Percentiles rank a stretch among this genome's conserved stretches.
Evolutionary conservation across 2,329 filamentous ascomycete species (phyloP).

Genomic region (Exophiala sideris): DNA sequence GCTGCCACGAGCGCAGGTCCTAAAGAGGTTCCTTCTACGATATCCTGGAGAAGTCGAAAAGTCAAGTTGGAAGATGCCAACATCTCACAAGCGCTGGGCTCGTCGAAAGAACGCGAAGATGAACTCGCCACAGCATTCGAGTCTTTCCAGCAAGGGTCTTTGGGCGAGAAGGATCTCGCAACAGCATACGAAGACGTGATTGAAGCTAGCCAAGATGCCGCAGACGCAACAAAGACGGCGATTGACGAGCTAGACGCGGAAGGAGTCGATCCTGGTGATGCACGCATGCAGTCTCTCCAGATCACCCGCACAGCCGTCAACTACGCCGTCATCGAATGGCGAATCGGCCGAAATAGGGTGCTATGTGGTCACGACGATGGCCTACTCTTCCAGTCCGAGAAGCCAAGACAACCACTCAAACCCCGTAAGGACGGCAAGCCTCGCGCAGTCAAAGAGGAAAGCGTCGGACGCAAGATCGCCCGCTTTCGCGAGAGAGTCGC

Average conservation of each 20-base stretch:
- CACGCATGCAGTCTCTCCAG: constrained; percentile 85
- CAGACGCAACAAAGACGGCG: constrained; percentile 86
- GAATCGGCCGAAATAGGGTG: constrained; percentile 87
- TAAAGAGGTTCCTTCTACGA: constrained; percentile 62
- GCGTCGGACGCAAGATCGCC: constrained; percentile 70
- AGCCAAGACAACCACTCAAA: constrained; percentile 51
- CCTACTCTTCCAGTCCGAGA: constrained; percentile 51
- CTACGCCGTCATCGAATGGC: constrained; percentile 90
- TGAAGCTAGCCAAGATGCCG: constrained; percentile 85
- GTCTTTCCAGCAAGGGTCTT: constrained; percentile 12
- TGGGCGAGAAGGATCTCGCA: constrained; percentile 65
- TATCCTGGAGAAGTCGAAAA: constrained; percentile 80
- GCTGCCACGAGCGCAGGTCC: constrained; percentile 47
- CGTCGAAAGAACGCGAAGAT: constrained; percentile 58
- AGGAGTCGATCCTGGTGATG: constrained; percentile 76
- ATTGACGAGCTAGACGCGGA: constrained; percentile 87
- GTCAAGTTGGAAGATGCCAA: constrained; percentile 90
- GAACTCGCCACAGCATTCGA: constrained; percentile 38
- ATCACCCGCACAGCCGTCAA: constrained; percentile 91
- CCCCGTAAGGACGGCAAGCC: constrained; percentile 49
- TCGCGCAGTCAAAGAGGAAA: constrained; percentile 56
- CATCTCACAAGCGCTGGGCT: constrained; percentile 78
- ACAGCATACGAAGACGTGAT: constrained; percentile 89
- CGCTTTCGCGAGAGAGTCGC: constrained; percentile 82
- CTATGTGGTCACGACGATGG: constrained; percentile 82